These are phyloP conservation scores for Aphanomyces stellatus DNA, from an alignment of 352 stramenopile species.

Conservation along the genomic window DNA sequence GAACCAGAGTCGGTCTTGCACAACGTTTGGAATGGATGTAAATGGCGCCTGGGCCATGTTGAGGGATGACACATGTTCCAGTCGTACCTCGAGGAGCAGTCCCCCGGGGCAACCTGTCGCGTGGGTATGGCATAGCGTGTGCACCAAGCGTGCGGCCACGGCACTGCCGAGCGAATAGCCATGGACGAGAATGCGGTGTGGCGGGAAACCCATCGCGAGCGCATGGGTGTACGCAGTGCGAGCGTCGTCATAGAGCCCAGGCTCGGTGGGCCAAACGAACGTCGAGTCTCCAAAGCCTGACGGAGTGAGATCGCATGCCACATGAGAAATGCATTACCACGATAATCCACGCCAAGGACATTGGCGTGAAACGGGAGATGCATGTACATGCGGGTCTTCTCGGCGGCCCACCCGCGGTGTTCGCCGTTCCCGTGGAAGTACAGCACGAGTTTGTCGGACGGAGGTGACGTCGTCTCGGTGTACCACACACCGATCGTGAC, in stretches of 20 bases:
- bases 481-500: conserved; percentile 14
- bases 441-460: background rate
- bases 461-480: background rate
- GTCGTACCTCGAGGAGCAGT: conserved; percentile 2
- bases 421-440: conserved; percentile 17
- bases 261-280: conserved; percentile 7
- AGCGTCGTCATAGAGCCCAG: conserved; percentile 13
- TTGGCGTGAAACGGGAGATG: background rate
- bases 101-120: background rate
- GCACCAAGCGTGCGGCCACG: conserved; percentile 7
- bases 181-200: conserved; percentile 4
- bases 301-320: background rate
- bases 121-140: background rate
- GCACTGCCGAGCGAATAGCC: conserved; percentile 16
- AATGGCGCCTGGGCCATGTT: conserved; percentile 3
- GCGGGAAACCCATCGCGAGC: background rate
- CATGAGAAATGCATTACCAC: background rate
- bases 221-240: background rate
- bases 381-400: background rate
- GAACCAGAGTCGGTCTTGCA: background rate
- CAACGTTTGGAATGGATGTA: background rate
- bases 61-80: too few species aligned
- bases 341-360: conserved; percentile 4
- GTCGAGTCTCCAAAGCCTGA: conserved; percentile 18
- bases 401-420: background rate